Base-by-base conservation (phyloP, 371 early-diverging fungal genomes). In the Encephalitozoon intestinalis region DNA sequence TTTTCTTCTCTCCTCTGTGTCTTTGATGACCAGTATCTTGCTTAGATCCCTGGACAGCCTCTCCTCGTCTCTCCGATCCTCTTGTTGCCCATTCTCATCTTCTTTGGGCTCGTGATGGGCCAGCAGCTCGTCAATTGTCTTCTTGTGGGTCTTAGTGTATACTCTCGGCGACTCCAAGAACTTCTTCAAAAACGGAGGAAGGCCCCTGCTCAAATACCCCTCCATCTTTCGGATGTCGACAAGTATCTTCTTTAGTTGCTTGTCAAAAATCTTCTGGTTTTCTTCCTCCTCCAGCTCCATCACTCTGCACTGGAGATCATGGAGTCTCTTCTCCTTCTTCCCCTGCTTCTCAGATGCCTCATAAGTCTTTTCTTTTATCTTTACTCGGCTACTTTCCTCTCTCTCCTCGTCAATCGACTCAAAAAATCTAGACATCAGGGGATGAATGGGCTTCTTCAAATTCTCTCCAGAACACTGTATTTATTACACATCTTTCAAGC, bases 181-280 rank as follows among this genome's bases (percentile, higher is more conserved):
- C 30, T 34, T 43, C n/a, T 64, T 30, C n/a, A 76, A 5, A 50
- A 65, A 65, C 4, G 51, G 63, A n/a, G 74, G 39, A 9, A 76
- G 7, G 26, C 43, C 30, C 18, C 46, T 23, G 11, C 34, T 49
- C 21, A 63, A 64, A n/a, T 43, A 7, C n/a, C 34, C 41, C 26
- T 72, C 79, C 15, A 53, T 53, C 58, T 79, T 72, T 34, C 63
- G 66, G 1, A 67, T 8, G 41, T 77, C 80, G 21, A 64, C 63
- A 25, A 82, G 21, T 49, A 69, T 63, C 63, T 80, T 80, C 67
- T 80, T 82, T 46, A 72, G 34, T 18, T 73, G 64, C 82, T 80
- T 80, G 21, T 80, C 72, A 69, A 79, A 75, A 0, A 25, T 37
- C 58, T 76, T 70, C 41, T 69, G 25, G 34, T 40, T 67, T 4